Evolutionary conservation across 2,329 filamentous ascomycete genomes (phyloP), one percentile per base, ranked within the genome.

Genomic region (Thelonectria blattea): DNA sequence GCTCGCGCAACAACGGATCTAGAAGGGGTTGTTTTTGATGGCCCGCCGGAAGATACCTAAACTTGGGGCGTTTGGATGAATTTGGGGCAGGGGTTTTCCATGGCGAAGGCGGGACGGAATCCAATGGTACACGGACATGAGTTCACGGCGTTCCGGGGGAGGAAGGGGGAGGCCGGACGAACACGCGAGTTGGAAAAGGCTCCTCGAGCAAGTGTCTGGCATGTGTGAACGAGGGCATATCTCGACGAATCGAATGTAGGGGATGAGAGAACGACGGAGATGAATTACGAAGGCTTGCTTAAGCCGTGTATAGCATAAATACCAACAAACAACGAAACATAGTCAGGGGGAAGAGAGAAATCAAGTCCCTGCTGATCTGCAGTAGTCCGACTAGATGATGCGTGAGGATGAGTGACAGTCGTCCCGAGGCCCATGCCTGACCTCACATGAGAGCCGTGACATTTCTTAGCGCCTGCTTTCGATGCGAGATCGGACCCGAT

Each of bases 71-170:
- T 71, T 71, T 70, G 64, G 34, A 32, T 56, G 50, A 62, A 66
- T 66, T 71, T 62, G 43, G 58, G 56, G 59, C 54, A 51, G 22
- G 22, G 22, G 22, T 24, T 62, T 59, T 52, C 22, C 34, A 37
- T 15, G 54, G 67, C 60, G 54, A 65, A 68, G 64, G 39, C 45
- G 46, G 59, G 58, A 64, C 32, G 57, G 48, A 63, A 37, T 37
- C 58, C 62, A 46, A 42, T 62, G 52, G 63, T 60, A 61, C 59
- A 63, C 43, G 53, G 62, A 59, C 66, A 71, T 69, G 56, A 51
- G 15, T 61, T 69, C 61, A 68, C 47, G 69, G 69, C 69, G 69
- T 71, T 71, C 61, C 51, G 61, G 68, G 54, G 54, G 55, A 34
- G 52, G 59, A 59, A 43, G 46, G 43, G 37, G 22, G 45, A n/a